These are phyloP conservation scores for Schizonepeta tenuifolia DNA, from an alignment of 257 asterid genomes.

Conservation along the genomic window DNA sequence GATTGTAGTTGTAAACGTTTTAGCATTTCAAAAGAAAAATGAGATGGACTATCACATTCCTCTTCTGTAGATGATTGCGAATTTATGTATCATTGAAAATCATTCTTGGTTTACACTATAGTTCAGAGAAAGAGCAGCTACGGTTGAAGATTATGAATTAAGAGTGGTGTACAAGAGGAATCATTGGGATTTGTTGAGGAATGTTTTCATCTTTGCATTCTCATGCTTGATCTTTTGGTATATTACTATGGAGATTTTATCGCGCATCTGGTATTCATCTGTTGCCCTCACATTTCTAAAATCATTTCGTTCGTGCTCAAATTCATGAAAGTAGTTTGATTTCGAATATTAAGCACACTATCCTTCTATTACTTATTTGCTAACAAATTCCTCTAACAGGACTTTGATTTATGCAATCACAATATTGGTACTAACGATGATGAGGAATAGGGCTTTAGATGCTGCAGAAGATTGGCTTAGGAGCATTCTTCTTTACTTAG, in stretches of 20 bases:
- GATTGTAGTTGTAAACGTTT: not conserved
- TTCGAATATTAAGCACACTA: not conserved
- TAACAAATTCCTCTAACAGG: constrained; percentile 1
- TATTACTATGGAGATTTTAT: not conserved
- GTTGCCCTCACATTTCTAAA: not conserved
- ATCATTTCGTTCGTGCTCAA: not conserved
- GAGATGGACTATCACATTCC: not conserved
- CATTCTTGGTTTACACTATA: not conserved
- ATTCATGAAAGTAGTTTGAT: not conserved
- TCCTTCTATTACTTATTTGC: not conserved
- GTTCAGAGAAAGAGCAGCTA: not conserved
- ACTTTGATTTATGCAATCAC: not conserved
- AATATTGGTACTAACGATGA: not conserved
- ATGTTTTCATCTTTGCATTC: not conserved
- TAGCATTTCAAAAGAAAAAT: not conserved
- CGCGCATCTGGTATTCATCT: not conserved
- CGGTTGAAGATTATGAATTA: not conserved
- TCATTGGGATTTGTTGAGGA: not conserved
- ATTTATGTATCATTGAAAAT: not conserved
- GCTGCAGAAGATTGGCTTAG: not conserved
- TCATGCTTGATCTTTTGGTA: not conserved
- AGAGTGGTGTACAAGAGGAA: not conserved
- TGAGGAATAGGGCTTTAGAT: not conserved
- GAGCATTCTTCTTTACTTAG: not conserved
- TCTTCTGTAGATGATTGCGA: not conserved